Evolutionary conservation across 73 alveolate genomes (phyloP).

Genomic region (Uronychia setigera): DNA sequence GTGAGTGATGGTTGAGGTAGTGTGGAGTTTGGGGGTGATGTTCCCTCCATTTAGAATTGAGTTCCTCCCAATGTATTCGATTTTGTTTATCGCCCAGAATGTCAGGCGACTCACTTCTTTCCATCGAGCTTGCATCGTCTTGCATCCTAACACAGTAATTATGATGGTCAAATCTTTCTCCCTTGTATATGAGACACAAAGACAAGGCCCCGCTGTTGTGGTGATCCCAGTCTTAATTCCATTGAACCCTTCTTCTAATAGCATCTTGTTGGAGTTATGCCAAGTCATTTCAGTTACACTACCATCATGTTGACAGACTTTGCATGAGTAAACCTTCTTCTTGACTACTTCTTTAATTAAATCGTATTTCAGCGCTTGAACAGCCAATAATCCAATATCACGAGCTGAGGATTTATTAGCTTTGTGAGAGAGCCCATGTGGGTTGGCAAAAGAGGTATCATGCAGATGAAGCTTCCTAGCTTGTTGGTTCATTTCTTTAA

Average conservation of each 20-base stretch:
- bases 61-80: no score
- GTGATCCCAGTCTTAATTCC: constrained; percentile 30
- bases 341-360: constrained; percentile 26
- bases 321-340: constrained; percentile 19
- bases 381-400: constrained; percentile 23
- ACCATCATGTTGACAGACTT: not conserved
- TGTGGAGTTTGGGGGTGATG: no score
- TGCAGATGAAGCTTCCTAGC: constrained; percentile 36
- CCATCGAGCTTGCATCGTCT: constrained; percentile 57
- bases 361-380: constrained; percentile 20
- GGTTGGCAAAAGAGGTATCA: constrained; percentile 44
- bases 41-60: no score
- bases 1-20: no score
- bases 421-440: constrained; percentile 42
- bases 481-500: constrained; percentile 59
- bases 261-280: constrained; percentile 6
- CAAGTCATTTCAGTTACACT: not conserved
- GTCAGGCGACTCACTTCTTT: constrained; percentile 38
- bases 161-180: constrained; percentile 37
- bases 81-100: no score
- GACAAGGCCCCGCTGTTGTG: constrained; percentile 38
- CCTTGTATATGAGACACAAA: constrained; percentile 1
- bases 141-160: constrained; percentile 44
- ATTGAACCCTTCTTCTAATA: not conserved
- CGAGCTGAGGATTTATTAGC: constrained; percentile 4